Evolutionary conservation across 1,284 basidiomycete genomes (phyloP).

Genomic region (Caloboletus inedulis): DNA sequence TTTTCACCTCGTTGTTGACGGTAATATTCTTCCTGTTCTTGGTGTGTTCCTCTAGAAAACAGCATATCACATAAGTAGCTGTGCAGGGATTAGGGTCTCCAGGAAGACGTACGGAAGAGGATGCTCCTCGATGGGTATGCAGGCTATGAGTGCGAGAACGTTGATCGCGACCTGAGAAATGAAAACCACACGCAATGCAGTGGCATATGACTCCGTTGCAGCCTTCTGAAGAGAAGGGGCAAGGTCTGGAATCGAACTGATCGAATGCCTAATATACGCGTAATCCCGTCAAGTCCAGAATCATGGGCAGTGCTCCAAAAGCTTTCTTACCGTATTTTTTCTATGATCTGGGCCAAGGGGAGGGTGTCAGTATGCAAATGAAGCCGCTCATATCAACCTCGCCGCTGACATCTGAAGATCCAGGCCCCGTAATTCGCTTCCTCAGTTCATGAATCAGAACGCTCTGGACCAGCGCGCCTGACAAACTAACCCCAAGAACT

Average conservation of each 20-base stretch:
- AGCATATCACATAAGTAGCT: slow-evolving; percentile 13
- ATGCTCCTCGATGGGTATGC: slow-evolving; percentile 74
- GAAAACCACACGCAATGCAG: slow-evolving; percentile 84
- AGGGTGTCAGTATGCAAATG: slow-evolving; percentile 21
- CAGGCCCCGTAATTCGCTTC: slow-evolving; percentile 70
- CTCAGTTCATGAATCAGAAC: slow-evolving; percentile 68
- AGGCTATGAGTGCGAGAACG: slow-evolving; percentile 57
- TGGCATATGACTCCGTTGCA: slow-evolving; percentile 81
- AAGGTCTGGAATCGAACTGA: slow-evolving; percentile 73
- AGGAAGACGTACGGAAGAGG: slow-evolving; percentile 57
- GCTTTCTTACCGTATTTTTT: slow-evolving; percentile 56
- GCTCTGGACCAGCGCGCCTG: slow-evolving; percentile 77
- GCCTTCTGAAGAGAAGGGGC: slow-evolving; percentile 57
- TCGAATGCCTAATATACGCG: slow-evolving; percentile 67
- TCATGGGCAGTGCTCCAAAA: slow-evolving; percentile 15
- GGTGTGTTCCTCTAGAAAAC: slow-evolving; percentile 51
- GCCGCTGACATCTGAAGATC: slow-evolving; percentile 61
- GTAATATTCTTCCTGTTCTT: slow-evolving; percentile 58
- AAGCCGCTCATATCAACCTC: slow-evolving; percentile 25
- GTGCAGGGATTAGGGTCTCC: slow-evolving; percentile 13
- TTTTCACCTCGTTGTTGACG: slow-evolving; percentile 35
- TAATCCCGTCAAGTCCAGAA: slow-evolving; percentile 16
- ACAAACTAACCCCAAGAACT: slow-evolving; percentile 84
- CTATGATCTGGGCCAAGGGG: slow-evolving; percentile 55
- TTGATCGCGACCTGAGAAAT: slow-evolving; percentile 68